phyloP scores from a whole-genome alignment of 2,329 filamentous ascomycete species.

The Fusarium beomiforme region DNA sequence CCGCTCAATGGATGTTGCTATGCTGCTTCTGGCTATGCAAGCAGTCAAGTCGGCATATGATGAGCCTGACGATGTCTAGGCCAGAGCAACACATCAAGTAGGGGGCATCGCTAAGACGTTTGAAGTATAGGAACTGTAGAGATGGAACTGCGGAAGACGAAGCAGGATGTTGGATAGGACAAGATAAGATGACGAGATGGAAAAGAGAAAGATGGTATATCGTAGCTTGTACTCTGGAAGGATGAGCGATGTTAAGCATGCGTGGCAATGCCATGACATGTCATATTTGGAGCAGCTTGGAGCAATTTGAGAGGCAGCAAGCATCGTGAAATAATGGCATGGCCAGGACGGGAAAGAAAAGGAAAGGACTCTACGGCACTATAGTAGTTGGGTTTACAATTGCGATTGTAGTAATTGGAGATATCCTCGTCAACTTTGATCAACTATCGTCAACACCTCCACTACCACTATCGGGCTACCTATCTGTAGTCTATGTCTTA shows the following conservation, averaged over 20 bases:
- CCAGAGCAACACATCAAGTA: constrained; percentile 4
- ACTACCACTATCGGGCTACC: too few species aligned
- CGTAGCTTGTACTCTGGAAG: constrained; percentile 44
- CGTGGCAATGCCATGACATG: constrained; percentile 17
- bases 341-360: background rate
- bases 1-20: background rate
- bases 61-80: background rate
- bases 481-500: background rate
- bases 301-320: constrained; percentile 1
- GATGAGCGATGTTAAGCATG: constrained; percentile 37
- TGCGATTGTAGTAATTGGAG: constrained; percentile 10
- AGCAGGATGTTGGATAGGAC: constrained; percentile 14
- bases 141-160: background rate
- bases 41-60: constrained; percentile 3
- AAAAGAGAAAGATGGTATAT: constrained; percentile 24
- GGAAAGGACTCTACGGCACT: constrained; percentile 2
- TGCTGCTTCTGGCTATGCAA: constrained; percentile 1
- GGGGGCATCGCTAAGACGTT: background rate
- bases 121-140: constrained; percentile 13
- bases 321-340: constrained; percentile 20
- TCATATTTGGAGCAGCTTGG: constrained; percentile 10
- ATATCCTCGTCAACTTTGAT: background rate
- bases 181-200: constrained; percentile 21
- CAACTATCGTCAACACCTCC: background rate
- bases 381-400: constrained; percentile 11